Conservation (phyloP, 164 flowering plant genomes). For the Stephania cephalantha region DNA sequence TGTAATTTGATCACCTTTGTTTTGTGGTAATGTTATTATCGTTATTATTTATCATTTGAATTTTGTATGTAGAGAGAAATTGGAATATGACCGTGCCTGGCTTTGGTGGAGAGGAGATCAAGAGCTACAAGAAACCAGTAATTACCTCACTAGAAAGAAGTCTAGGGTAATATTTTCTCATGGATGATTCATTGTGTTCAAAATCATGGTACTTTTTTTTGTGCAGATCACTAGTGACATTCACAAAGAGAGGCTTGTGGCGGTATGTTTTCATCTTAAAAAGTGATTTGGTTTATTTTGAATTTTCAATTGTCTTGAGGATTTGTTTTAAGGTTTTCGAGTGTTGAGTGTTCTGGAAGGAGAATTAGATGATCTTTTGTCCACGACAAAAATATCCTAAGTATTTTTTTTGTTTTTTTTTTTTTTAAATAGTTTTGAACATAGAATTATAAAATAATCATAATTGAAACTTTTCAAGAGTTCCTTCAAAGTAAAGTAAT, state of each 20-base stretch:
- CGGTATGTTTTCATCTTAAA: conserved; percentile 33
- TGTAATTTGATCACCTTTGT: not conserved
- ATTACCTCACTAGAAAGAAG: conserved; percentile 6
- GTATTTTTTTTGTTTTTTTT: too few relatives aligned
- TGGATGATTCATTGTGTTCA: not conserved
- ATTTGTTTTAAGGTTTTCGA: too few relatives aligned
- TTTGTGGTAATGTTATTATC: conserved; percentile 1
- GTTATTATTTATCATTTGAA: not conserved
- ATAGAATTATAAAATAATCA: too few relatives aligned
- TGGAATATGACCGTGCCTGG: conserved; percentile 97
- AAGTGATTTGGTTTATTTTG: not conserved
- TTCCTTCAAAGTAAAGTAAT: too few relatives aligned
- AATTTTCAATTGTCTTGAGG: too few relatives aligned
- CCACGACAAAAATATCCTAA: too few relatives aligned
- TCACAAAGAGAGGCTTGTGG: conserved; percentile 76
- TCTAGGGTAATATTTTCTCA: not conserved
- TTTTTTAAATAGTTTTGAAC: too few relatives aligned
- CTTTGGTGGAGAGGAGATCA: conserved; percentile 88
- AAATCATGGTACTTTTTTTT: not conserved
- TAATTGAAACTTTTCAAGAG: too few relatives aligned
- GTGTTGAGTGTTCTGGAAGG: not conserved
- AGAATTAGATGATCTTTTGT: not conserved
- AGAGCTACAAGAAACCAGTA: conserved; percentile 72
- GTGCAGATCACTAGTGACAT: conserved; percentile 56
- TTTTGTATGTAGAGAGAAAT: conserved; percentile 56